phyloP scores from a whole-genome alignment of 805 yeast genomes.

The Alloascoidea africana region DNA sequence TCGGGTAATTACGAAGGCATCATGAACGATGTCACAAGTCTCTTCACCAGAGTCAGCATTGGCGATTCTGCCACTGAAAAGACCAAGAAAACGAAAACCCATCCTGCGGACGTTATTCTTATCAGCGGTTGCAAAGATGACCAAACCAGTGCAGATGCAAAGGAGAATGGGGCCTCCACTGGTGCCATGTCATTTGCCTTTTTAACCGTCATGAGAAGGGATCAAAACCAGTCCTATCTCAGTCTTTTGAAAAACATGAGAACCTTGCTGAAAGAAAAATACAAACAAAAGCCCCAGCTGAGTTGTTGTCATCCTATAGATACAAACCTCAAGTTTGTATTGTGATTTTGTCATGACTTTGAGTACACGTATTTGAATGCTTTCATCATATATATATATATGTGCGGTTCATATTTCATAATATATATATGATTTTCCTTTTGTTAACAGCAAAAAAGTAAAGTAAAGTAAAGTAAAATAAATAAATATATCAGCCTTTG shows the following conservation, averaged over 20 bases:
- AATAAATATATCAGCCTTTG: too few relatives aligned
- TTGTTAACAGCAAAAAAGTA: too few relatives aligned
- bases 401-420: too few relatives aligned
- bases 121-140: conserved; percentile 74
- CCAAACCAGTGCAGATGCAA: conserved; percentile 73
- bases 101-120: conserved; percentile 65
- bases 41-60: not conserved
- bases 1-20: conserved; percentile 37
- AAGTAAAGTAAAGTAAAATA: too few relatives aligned
- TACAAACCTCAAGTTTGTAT: conserved; percentile 31
- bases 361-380: too few relatives aligned
- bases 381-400: too few relatives aligned
- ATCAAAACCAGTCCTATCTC: conserved; percentile 54
- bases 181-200: conserved; percentile 85
- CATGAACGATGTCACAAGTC: conserved; percentile 22
- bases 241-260: conserved; percentile 62
- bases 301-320: conserved; percentile 76
- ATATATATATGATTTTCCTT: too few relatives aligned
- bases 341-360: too few relatives aligned
- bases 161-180: conserved; percentile 51
- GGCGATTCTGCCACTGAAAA: conserved; percentile 25
- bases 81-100: conserved; percentile 39
- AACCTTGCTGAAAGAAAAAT: conserved; percentile 40
- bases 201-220: conserved; percentile 40
- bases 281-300: conserved; percentile 73